Conservation (phyloP, 768 basidiomycete genomes). For the Lactarius indigo region DNA sequence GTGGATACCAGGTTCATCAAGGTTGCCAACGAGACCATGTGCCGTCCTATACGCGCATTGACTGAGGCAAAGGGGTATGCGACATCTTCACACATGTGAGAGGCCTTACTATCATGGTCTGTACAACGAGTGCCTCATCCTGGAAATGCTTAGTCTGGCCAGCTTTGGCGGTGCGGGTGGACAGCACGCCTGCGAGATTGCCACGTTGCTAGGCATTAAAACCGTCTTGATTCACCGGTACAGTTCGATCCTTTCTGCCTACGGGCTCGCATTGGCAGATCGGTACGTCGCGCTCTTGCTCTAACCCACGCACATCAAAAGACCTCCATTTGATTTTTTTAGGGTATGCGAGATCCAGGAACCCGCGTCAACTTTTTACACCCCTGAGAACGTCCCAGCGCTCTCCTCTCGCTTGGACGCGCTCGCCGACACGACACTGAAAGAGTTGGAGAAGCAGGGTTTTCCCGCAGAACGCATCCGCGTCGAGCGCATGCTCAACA, state of each 20-base stretch:
- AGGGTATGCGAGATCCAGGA: conserved; percentile 88
- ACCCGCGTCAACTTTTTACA: conserved; percentile 80
- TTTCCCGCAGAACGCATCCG: conserved; percentile 70
- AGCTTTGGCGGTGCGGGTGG: conserved; percentile 90
- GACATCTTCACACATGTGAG: conserved; percentile 67
- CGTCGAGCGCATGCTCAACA: conserved; percentile 81
- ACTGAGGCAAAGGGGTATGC: conserved; percentile 89
- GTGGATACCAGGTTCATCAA: conserved; percentile 72
- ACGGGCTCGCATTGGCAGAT: conserved; percentile 90
- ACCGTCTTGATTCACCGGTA: conserved; percentile 87
- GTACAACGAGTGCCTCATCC: conserved; percentile 18
- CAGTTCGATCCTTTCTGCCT: conserved; percentile 90
- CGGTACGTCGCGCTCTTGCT: conserved; percentile 36
- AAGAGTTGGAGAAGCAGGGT: conserved; percentile 74
- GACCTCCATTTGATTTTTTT: neutral
- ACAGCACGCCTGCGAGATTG: conserved; percentile 93
- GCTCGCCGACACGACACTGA: conserved; percentile 56
- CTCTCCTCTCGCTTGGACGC: conserved; percentile 68
- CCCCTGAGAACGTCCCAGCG: conserved; percentile 47
- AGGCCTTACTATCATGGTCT: neutral
- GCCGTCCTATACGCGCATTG: conserved; percentile 83
- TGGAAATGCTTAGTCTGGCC: conserved; percentile 50
- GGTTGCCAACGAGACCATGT: conserved; percentile 97
- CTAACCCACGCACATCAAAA: neutral
- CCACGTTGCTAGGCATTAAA: conserved; percentile 78